A percentile compares a stretch with the other conserved stretches of the same genome.
These are phyloP conservation scores for Arxiozyma heterogenica DNA, from an alignment of 1,139 yeast species.

Conservation along the genomic window DNA sequence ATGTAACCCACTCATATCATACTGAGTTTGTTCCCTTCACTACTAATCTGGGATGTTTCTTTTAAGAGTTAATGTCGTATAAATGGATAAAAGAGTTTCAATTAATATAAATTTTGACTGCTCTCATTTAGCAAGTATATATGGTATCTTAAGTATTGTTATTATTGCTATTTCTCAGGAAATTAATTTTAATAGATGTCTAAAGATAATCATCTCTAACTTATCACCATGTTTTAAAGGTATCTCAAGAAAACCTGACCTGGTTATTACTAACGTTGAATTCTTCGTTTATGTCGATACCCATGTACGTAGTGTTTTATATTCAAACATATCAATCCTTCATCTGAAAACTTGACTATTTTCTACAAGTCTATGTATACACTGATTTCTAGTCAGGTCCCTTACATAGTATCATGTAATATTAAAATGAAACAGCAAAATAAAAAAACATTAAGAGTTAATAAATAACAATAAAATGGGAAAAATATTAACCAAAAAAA, in stretches of 20 bases:
- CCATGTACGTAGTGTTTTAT: neutral
- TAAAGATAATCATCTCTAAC: neutral
- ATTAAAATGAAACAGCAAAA: neutral
- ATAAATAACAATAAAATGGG: neutral
- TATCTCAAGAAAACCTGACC: neutral
- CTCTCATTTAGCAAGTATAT: neutral
- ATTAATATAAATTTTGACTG: neutral
- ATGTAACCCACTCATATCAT: neutral
- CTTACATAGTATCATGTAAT: neutral
- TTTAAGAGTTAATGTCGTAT: neutral
- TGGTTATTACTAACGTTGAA: neutral
- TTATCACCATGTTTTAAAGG: neutral
- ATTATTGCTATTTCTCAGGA: neutral
- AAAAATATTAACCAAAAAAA: neutral
- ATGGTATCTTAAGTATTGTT: neutral
- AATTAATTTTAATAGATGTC: neutral
- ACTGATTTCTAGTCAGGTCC: neutral
- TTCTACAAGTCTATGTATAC: neutral
- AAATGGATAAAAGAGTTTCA: neutral
- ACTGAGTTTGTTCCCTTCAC: neutral
- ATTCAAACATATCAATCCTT: neutral
- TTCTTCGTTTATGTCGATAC: neutral
- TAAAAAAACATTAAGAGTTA: neutral
- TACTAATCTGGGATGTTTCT: neutral
- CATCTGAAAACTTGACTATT: neutral